A percentile compares a stretch with the other conserved stretches of the same genome.
These are phyloP conservation scores for Mortierella alpina DNA, from an alignment of 192 early-diverging fungal species.

Conservation along the genomic window DNA sequence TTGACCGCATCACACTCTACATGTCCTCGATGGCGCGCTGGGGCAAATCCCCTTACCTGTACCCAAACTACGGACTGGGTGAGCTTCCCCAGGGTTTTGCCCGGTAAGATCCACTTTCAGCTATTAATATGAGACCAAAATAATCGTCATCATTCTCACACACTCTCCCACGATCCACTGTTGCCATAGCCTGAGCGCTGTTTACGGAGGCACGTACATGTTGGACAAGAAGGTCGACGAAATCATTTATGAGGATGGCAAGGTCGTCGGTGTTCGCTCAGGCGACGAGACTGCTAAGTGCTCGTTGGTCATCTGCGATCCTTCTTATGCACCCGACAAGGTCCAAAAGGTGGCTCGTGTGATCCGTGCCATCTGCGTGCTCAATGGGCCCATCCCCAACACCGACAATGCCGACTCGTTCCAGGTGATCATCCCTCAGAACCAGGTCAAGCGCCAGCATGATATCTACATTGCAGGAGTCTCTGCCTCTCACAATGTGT, in stretches of 20 bases:
- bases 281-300: conserved; percentile 87
- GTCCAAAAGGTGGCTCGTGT: conserved; percentile 88
- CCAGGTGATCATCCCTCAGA: conserved; percentile 98
- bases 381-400: conserved; percentile 92
- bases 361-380: conserved; percentile 96
- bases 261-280: conserved; percentile 89
- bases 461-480: conserved; percentile 97
- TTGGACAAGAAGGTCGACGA: conserved; percentile 92
- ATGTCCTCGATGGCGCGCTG: conserved; percentile 91
- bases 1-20: conserved; percentile 93
- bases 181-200: conserved; percentile 83
- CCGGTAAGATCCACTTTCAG: conserved; percentile 56
- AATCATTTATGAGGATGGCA: conserved; percentile 86
- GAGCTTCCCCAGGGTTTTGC: conserved; percentile 99
- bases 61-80: conserved; percentile 97
- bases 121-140: background rate
- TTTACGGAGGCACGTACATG: conserved; percentile 99
- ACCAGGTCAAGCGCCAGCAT: conserved; percentile 92
- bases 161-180: background rate
- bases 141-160: background rate
- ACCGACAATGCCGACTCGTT: conserved; percentile 87
- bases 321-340: conserved; percentile 88
- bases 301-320: conserved; percentile 95
- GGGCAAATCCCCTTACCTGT: conserved; percentile 98
- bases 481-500: conserved; percentile 92